A percentile compares a stretch with the other conserved stretches of the same genome.
Evolutionary conservation across 768 basidiomycete genomes (phyloP).

Genomic region (Lactarius hengduanensis): DNA sequence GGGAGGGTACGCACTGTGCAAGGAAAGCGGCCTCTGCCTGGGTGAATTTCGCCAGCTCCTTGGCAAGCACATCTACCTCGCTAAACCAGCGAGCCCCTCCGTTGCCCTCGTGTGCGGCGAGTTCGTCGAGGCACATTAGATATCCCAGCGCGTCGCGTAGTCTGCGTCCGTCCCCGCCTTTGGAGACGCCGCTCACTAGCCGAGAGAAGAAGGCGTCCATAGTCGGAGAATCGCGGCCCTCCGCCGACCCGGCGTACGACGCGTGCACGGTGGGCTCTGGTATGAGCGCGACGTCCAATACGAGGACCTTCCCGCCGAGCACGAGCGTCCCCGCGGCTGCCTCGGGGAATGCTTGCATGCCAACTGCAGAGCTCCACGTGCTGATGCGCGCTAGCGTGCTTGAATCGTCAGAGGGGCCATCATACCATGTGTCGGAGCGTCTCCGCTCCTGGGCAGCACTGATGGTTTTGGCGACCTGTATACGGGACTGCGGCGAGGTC

Average conservation of each 20-base stretch:
- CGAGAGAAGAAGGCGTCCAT: conserved; percentile 61
- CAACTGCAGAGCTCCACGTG: conserved; percentile 18
- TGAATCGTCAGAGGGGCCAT: conserved; percentile 17
- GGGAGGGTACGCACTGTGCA: conserved; percentile 44
- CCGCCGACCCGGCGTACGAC: conserved; percentile 55
- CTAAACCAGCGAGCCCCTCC: conserved; percentile 75
- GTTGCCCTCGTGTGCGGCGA: conserved; percentile 60
- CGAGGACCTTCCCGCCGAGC: conserved; percentile 22
- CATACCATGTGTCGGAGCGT: conserved; percentile 15
- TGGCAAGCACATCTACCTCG: conserved; percentile 55
- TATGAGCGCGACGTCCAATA: conserved; percentile 33
- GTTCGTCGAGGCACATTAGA: conserved; percentile 67
- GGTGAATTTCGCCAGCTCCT: conserved; percentile 50
- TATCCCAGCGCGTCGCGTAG: conserved; percentile 57
- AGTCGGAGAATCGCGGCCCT: conserved; percentile 47
- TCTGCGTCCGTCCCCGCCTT: conserved; percentile 51
- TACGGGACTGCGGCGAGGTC: conserved; percentile 18
- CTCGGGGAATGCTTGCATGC: conserved; percentile 24
- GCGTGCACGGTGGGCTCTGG: conserved; percentile 63
- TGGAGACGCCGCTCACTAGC: conserved; percentile 47
- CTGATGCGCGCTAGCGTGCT: conserved; percentile 17
- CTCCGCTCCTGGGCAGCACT: conserved; percentile 11
- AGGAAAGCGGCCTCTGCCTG: conserved; percentile 52
- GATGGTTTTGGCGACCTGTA: conserved; percentile 18
- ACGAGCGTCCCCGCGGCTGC: conserved; percentile 14